Evolutionary conservation across 2,329 filamentous ascomycete genomes (phyloP).

Genomic region (Venturia oleaginea): DNA sequence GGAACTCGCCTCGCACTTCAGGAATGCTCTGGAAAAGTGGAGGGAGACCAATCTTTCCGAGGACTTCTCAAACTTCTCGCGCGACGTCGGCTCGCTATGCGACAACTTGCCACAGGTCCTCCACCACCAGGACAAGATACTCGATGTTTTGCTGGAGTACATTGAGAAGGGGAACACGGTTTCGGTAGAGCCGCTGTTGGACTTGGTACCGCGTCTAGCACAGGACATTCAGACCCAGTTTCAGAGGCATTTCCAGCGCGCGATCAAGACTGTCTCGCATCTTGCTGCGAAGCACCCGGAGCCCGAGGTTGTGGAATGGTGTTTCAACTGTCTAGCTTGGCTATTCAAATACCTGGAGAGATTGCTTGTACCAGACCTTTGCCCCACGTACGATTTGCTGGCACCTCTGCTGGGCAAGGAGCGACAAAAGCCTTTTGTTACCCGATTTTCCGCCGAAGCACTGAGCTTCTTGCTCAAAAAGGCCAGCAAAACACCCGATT

Average conservation of each 20-base stretch:
- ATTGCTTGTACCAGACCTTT: slow-evolving; percentile 73
- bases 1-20: slow-evolving; percentile 77
- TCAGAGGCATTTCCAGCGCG: slow-evolving; percentile 74
- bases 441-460: slow-evolving; percentile 87
- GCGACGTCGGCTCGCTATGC: slow-evolving; percentile 65
- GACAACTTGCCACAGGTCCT: slow-evolving; percentile 89
- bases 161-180: slow-evolving; percentile 71
- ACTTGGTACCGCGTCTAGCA: slow-evolving; percentile 86
- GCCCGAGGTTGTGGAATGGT: slow-evolving; percentile 93
- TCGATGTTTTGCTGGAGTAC: slow-evolving; percentile 64
- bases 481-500: slow-evolving; percentile 40
- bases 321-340: slow-evolving; percentile 87
- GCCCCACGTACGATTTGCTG: slow-evolving; percentile 76
- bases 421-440: slow-evolving; percentile 75
- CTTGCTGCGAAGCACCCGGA: slow-evolving; percentile 70
- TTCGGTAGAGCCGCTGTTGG: slow-evolving; percentile 76
- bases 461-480: slow-evolving; percentile 91
- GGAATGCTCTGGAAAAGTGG: slow-evolving; percentile 78
- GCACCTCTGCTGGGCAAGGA: slow-evolving; percentile 74
- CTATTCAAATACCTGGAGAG: slow-evolving; percentile 94
- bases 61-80: slow-evolving; percentile 67
- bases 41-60: slow-evolving; percentile 81
- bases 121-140: slow-evolving; percentile 79
- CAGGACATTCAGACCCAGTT: slow-evolving; percentile 83
- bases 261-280: slow-evolving; percentile 65